These are phyloP conservation scores for Pleurotus cornucopiae DNA, from an alignment of 768 basidiomycete species.

Conservation along the genomic window DNA sequence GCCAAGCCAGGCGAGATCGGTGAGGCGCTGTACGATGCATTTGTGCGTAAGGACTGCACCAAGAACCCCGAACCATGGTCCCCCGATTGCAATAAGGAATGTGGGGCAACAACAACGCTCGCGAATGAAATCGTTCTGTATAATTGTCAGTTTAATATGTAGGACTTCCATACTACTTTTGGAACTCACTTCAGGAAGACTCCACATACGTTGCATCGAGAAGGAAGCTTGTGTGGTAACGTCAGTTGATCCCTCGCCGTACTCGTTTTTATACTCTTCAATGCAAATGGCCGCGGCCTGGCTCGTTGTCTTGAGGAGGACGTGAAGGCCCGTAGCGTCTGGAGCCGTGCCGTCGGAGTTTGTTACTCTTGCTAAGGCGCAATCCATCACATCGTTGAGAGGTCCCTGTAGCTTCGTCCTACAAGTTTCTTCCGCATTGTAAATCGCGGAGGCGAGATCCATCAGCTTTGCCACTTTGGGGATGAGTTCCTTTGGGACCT, in stretches of 20 bases:
- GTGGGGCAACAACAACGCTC: slow-evolving; percentile 22
- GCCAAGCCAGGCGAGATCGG: no score
- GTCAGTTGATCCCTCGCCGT: slow-evolving; percentile 26
- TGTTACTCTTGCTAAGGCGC: background rate
- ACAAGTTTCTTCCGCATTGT: slow-evolving; percentile 13
- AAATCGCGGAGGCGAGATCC: slow-evolving; percentile 16
- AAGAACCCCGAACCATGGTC: slow-evolving; percentile 25
- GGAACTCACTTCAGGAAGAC: slow-evolving; percentile 10
- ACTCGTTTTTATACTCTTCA: slow-evolving; percentile 12
- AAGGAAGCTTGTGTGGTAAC: slow-evolving; percentile 24
- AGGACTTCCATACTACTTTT: background rate
- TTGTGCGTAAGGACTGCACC: slow-evolving; percentile 24
- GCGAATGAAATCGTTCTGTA: slow-evolving; percentile 9
- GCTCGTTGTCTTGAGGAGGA: no score
- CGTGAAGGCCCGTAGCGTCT: no score
- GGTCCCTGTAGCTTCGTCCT: background rate
- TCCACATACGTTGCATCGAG: slow-evolving; percentile 14
- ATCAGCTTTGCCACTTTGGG: slow-evolving; percentile 14
- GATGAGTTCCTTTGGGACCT: slow-evolving; percentile 13
- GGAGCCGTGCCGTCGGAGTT: no score
- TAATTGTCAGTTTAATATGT: background rate
- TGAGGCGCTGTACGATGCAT: slow-evolving; percentile 13
- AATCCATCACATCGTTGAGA: slow-evolving; percentile 3
- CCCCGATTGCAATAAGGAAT: slow-evolving; percentile 23
- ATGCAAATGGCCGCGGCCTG: no score